Base-by-base conservation (phyloP, 768 basidiomycete species). In the Tephrocybe sp. region DNA sequence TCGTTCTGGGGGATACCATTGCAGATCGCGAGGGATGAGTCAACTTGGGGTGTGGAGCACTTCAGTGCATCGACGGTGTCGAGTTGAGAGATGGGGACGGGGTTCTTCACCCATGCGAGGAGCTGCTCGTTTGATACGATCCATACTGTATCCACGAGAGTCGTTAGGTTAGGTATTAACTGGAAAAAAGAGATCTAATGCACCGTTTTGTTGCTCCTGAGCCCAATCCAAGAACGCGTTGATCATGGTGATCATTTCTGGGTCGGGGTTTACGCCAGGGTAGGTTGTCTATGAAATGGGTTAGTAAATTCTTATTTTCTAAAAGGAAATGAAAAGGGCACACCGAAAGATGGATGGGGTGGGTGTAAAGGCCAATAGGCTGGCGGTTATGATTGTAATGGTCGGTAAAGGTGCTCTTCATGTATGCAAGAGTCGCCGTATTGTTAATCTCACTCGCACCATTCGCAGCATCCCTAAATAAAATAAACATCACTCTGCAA, bases 191-290 rank as follows among this genome's bases (percentile, higher is more conserved):
- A n/a, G n/a, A n/a, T n/a, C n/a, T n/a, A n/a, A n/a, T 71, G 47
- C 51, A 79, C 84, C 83, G 63, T 89, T 76, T 42, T 74, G 74
- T 61, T 86, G 83, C 55, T 75, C 56, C 61, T 92, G 89, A 0
- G 83, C 87, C 89, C 89, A 92, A 65, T 91, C 88, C 32, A 91
- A 70, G 72, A 89, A 91, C 16, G 74, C 61, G 60, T 91, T 90
- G 64, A 92, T 80, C 87, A 89, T 89, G 23, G 73, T 60, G 59
- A 90, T 84, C 4, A 82, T 85, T 2, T 76, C 75, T 41, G 31
- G 39, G 32, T 52, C 45, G 4, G 72, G 66, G 13, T 68, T 64
- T 13, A 83, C 75, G 44, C 86, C 85, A 14, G 88, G 85, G 53
- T 85, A 82, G 2, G 75, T 77, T 14, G 65, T 71, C 81, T 74